Conservation (phyloP, 2,329 filamentous ascomycete genomes). For the Aureobasidium sp. region DNA sequence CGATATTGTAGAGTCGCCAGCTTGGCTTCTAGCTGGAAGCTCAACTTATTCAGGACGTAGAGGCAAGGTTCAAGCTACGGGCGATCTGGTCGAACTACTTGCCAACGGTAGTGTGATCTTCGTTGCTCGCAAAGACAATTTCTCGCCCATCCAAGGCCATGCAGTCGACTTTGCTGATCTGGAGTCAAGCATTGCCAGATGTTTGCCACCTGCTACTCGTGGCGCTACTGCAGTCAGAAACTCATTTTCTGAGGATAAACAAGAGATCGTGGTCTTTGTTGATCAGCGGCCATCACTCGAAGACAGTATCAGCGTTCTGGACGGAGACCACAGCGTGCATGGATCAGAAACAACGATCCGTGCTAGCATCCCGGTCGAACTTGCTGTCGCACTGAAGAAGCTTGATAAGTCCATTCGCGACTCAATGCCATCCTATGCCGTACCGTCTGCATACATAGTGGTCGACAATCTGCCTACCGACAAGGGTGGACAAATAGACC, state of each 20-base stretch:
- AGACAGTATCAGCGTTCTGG: constrained; percentile 33
- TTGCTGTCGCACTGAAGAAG: constrained; percentile 42
- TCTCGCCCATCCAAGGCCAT: constrained; percentile 39
- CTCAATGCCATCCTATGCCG: constrained; percentile 54
- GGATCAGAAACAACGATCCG: constrained; percentile 19
- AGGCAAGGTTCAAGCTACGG: constrained; percentile 25
- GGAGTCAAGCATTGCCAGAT: constrained; percentile 40
- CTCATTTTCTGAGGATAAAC: constrained; percentile 6
- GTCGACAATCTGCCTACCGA: constrained; percentile 42
- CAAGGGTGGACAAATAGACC: constrained; percentile 31
- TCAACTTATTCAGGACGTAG: constrained; percentile 13
- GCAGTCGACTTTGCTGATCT: constrained; percentile 45
- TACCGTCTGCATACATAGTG: constrained; percentile 50
- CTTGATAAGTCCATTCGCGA: constrained; percentile 47
- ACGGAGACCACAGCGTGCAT: constrained; percentile 28
- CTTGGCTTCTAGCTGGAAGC: constrained; percentile 24
- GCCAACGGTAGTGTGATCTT: constrained; percentile 27
- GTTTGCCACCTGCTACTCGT: constrained; percentile 37
- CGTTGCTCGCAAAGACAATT: constrained; percentile 28
- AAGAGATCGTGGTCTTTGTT: constrained; percentile 37
- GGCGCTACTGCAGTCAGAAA: constrained; percentile 31
- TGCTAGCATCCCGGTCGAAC: constrained; percentile 31
- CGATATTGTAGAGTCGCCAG: constrained; percentile 25
- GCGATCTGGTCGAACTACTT: constrained; percentile 29
- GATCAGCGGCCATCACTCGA: constrained; percentile 34